phyloP scores from a whole-genome alignment of 805 yeast genomes.

The Gaillardinia entomophila region DNA sequence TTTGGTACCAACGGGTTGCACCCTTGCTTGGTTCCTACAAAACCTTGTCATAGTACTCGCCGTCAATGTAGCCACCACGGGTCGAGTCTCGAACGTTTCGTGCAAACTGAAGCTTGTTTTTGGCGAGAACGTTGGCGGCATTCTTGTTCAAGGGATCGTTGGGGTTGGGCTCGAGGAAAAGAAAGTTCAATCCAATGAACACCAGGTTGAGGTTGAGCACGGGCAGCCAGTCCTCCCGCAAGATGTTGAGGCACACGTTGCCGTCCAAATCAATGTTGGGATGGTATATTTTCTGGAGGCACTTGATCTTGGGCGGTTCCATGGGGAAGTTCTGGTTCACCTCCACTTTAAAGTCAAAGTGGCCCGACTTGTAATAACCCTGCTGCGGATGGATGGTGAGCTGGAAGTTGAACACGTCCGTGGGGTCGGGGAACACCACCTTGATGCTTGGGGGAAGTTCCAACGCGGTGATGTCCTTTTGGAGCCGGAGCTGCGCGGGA shows the following conservation, averaged over 20 bases:
- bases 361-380: slow-evolving; percentile 68
- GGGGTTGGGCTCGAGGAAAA: slow-evolving; percentile 87
- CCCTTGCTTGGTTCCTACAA: too few relatives aligned
- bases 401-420: slow-evolving; percentile 56
- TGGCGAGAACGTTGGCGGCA: slow-evolving; percentile 59
- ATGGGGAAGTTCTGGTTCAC: slow-evolving; percentile 79
- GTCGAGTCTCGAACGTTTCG: slow-evolving; percentile 56
- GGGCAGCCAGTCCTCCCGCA: slow-evolving; percentile 96
- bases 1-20: too few relatives aligned
- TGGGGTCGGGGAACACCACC: slow-evolving; percentile 45
- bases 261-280: slow-evolving; percentile 92
- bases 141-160: slow-evolving; percentile 88
- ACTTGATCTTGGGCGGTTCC: slow-evolving; percentile 82
- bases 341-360: slow-evolving; percentile 61
- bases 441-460: slow-evolving; percentile 54
- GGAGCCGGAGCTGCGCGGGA: slow-evolving; percentile 70
- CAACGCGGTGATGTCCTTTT: slow-evolving; percentile 69
- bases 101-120: slow-evolving; percentile 40
- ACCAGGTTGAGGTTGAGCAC: slow-evolving; percentile 77
- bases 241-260: slow-evolving; percentile 83
- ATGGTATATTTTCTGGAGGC: slow-evolving; percentile 72
- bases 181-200: slow-evolving; percentile 76
- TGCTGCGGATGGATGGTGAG: slow-evolving; percentile 59
- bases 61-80: slow-evolving; percentile 64
- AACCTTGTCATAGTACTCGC: slow-evolving; percentile 60